Conservation (phyloP, 306 rosid species). For the Vigna unguiculata region DNA sequence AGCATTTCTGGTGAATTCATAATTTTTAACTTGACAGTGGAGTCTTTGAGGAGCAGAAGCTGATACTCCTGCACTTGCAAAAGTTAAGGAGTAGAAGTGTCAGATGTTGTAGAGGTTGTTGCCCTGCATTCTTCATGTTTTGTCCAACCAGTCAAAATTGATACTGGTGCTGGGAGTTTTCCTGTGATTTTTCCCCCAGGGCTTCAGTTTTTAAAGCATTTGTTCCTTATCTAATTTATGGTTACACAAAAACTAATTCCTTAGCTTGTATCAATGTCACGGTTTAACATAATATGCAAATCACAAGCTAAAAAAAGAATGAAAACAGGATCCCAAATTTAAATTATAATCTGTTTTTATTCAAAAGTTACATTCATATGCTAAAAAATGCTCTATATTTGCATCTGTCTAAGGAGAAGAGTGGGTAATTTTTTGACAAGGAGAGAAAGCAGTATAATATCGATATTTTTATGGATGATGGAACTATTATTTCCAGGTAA, state of each 20-base stretch:
- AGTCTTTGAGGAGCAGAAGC: slow-evolving; percentile 35
- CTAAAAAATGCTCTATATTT: too few species aligned
- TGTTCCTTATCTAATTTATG: slow-evolving; percentile 5
- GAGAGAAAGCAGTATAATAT: too few species aligned
- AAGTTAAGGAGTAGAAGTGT: slow-evolving; percentile 11
- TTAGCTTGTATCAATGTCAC: not conserved
- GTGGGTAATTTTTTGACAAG: too few species aligned
- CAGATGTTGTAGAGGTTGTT: slow-evolving; percentile 27
- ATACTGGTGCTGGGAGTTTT: slow-evolving; percentile 26
- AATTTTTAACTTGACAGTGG: not conserved
- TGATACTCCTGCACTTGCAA: not conserved
- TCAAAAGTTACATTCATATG: too few species aligned
- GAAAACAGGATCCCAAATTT: not conserved
- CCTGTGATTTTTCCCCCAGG: slow-evolving; percentile 4
- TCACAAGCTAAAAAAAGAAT: not conserved
- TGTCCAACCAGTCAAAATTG: not conserved
- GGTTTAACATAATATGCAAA: slow-evolving; percentile 17
- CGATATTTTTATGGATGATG: too few species aligned
- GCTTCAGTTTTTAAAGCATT: slow-evolving; percentile 13
- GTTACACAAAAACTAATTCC: slow-evolving; percentile 10
- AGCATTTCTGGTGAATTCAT: slow-evolving; percentile 54
- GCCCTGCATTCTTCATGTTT: slow-evolving; percentile 38
- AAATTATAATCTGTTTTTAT: not conserved
- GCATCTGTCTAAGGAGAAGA: too few species aligned
- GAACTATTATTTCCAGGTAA: too few species aligned